Base-by-base conservation (phyloP, 306 rosid species). In the Abrus pulchellus region DNA sequence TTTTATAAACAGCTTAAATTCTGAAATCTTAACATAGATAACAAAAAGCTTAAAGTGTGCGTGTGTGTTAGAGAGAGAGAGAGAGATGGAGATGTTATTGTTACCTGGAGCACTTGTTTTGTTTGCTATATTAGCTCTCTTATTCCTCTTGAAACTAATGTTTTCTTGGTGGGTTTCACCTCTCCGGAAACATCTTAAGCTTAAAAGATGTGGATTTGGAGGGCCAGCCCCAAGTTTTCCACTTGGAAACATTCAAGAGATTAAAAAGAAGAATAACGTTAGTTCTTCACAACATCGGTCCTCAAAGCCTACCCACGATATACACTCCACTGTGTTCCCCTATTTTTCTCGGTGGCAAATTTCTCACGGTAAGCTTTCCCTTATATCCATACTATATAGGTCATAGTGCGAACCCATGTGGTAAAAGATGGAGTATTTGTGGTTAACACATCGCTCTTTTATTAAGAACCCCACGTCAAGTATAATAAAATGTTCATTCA, bases 151-250 rank as follows among this genome's bases (percentile, higher is more conserved):
- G 69, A 90, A 69, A 44, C 62, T 90, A 32, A 30, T 63, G 2
- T 86, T 76, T 70, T 85, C 76, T n/a, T 90, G 85, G 68, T 94
- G 97, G 98, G 61, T 94, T 83, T 88, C 81, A 14, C 98, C 98
- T 0, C 14, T 80, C 49, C 56, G 44, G 32, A 76, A 61, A 2
- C 78, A 80, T 63, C 48, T 48, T 6, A 89, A 94, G 65, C 86
- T 94, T 7, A 86, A 84, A 87, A 80, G 81, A 83, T 83, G 86
- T 83, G 98, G 98, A 2, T 86, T 94, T 62, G 54, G 79, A 61
- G 98, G 98, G 3, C 98, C 98, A 52, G 4, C 78, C 32, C 98
- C 98, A 52, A 80, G 77, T 61, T 94, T 94, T 62, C 98, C 98
- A 1, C 77, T 94, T 4, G 97, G 98, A 56, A 94, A 94, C 75